These are phyloP conservation scores for Elsinoe arachidis DNA, from an alignment of 2,329 filamentous ascomycete genomes.

Conservation along the genomic window DNA sequence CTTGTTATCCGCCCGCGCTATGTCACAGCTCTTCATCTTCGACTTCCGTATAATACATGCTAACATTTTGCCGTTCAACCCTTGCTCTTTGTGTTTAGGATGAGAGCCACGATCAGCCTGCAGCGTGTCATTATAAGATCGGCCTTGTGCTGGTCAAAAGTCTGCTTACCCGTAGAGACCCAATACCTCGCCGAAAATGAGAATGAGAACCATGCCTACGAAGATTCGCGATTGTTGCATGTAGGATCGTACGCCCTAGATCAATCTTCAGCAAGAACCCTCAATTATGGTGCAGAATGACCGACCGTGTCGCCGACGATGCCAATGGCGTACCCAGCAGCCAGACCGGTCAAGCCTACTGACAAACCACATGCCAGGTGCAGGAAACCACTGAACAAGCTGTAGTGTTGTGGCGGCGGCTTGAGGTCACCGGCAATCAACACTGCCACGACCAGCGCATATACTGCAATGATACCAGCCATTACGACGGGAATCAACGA, in stretches of 20 bases:
- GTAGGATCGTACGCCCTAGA: slow-evolving; percentile 73
- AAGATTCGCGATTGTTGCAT: slow-evolving; percentile 96
- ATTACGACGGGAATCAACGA: slow-evolving; percentile 86
- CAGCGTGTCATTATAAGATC: neutral
- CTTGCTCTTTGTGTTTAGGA: slow-evolving; percentile 80
- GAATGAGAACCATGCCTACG: slow-evolving; percentile 95
- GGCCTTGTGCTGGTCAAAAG: neutral
- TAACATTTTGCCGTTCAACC: slow-evolving; percentile 31
- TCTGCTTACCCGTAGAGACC: slow-evolving; percentile 80
- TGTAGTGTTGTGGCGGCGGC: slow-evolving; percentile 64
- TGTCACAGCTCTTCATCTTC: slow-evolving; percentile 11
- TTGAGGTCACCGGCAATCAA: slow-evolving; percentile 86
- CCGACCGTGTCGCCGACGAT: slow-evolving; percentile 81
- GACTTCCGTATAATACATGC: slow-evolving; percentile 7
- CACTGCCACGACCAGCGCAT: slow-evolving; percentile 92
- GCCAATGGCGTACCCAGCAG: slow-evolving; percentile 93
- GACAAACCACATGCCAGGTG: slow-evolving; percentile 85
- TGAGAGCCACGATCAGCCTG: slow-evolving; percentile 84
- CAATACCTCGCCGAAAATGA: slow-evolving; percentile 96
- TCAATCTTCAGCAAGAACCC: neutral
- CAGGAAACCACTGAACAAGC: slow-evolving; percentile 85
- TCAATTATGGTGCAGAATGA: slow-evolving; percentile 10
- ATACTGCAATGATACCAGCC: slow-evolving; percentile 98
- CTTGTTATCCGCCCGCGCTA: neutral
- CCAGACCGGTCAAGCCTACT: slow-evolving; percentile 84